These are phyloP conservation scores for Ogataea philodendri DNA, from an alignment of 805 yeast species.

Conservation along the genomic window DNA sequence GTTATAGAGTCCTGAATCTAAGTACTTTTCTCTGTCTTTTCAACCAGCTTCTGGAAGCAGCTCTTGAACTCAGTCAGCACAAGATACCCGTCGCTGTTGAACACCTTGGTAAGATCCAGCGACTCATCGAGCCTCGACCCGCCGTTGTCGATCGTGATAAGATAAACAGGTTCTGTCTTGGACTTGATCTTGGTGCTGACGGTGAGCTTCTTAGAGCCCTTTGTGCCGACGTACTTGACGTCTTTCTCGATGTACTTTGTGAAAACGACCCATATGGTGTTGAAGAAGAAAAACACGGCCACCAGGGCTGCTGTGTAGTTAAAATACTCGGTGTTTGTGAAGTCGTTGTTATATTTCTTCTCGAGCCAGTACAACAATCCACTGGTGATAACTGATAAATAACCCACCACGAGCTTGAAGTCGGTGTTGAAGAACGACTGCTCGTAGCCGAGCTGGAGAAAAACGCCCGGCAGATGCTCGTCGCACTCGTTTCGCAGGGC, in stretches of 20 bases:
- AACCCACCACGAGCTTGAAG: slow-evolving; percentile 48
- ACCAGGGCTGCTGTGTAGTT: slow-evolving; percentile 37
- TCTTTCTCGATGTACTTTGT: slow-evolving; percentile 39
- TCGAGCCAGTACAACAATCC: slow-evolving; percentile 48
- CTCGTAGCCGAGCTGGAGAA: slow-evolving; percentile 44
- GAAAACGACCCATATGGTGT: slow-evolving; percentile 37
- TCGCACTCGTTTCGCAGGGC: slow-evolving; percentile 51
- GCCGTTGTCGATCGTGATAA: slow-evolving; percentile 35
- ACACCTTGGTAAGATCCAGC: slow-evolving; percentile 42
- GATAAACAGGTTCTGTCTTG: slow-evolving; percentile 45
- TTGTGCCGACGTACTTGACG: slow-evolving; percentile 46
- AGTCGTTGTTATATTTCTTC: slow-evolving; percentile 42
- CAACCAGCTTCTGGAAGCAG: slow-evolving; percentile 25
- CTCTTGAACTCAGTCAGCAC: slow-evolving; percentile 36
- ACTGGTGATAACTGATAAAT: slow-evolving; percentile 44
- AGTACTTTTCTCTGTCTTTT: slow-evolving; percentile 21
- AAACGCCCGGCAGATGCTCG: slow-evolving; percentile 42
- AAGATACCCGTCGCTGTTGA: slow-evolving; percentile 46
- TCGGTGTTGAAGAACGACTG: slow-evolving; percentile 48
- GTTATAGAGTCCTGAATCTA: slow-evolving; percentile 11
- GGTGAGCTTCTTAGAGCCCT: slow-evolving; percentile 35
- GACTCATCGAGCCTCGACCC: slow-evolving; percentile 19
- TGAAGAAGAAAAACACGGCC: slow-evolving; percentile 37
- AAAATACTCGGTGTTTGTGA: slow-evolving; percentile 38
- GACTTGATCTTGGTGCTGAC: slow-evolving; percentile 38